phyloP scores from a whole-genome alignment of 179 eudicot species.

The Spergularia azorica region DNA sequence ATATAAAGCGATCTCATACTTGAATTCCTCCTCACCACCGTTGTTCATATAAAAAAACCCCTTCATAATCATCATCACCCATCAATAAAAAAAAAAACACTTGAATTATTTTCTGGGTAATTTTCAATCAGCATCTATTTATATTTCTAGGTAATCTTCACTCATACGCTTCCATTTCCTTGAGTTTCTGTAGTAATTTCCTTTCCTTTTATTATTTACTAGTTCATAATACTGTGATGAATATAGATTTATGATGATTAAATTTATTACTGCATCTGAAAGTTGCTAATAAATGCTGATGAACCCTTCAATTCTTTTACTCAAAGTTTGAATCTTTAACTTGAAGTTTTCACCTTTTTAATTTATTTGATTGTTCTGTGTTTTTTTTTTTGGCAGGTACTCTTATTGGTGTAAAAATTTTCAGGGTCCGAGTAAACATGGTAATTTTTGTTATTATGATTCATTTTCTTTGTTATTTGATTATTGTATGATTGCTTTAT shows the following conservation, averaged over 20 bases:
- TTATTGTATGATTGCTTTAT: background rate
- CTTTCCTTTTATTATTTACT: too few relatives aligned
- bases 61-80: too few relatives aligned
- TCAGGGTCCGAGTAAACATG: conserved; percentile 18
- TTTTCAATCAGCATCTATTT: too few relatives aligned
- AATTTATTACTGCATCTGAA: conserved; percentile 5
- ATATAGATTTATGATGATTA: background rate
- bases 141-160: too few relatives aligned
- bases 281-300: background rate
- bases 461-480: conserved; percentile 1
- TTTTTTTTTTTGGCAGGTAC: conserved; percentile 21
- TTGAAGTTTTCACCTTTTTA: background rate
- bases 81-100: too few relatives aligned
- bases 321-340: conserved; percentile 1
- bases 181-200: too few relatives aligned
- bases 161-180: too few relatives aligned
- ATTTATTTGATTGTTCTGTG: conserved; percentile 3
- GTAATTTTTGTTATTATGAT: conserved; percentile 12
- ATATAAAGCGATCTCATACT: too few relatives aligned
- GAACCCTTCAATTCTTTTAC: background rate
- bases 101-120: too few relatives aligned
- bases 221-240: background rate
- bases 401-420: background rate
- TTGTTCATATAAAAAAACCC: too few relatives aligned
- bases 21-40: too few relatives aligned